A percentile compares a stretch with the other conserved stretches of the same genome.
phyloP scores from a whole-genome alignment of 2,329 filamentous ascomycete genomes.

The Macrophomina pseudophaseolina region DNA sequence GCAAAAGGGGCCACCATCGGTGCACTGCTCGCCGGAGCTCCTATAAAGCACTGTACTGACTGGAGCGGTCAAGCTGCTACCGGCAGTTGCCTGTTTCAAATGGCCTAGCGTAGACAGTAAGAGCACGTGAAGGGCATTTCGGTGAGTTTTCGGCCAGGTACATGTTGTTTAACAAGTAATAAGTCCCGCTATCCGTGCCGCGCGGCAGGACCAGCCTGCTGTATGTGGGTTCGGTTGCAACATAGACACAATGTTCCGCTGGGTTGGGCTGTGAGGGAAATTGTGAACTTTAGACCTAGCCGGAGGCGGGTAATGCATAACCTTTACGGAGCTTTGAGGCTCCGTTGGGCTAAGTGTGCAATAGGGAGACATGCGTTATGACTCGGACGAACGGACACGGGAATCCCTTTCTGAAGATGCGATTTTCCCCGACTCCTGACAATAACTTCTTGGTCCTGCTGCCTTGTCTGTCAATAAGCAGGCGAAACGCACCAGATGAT shows the following conservation, averaged over 20 bases:
- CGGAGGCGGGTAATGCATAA: neutral
- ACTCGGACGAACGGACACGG: slow-evolving; percentile 2
- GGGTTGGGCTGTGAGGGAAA: neutral
- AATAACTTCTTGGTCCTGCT: neutral
- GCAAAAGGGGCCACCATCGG: neutral
- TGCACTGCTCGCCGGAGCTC: neutral
- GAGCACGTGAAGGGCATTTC: neutral
- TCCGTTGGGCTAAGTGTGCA: neutral
- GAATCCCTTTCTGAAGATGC: slow-evolving; percentile 12
- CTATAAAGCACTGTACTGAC: neutral
- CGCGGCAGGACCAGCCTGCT: neutral
- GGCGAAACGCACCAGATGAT: neutral
- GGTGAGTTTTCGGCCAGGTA: neutral
- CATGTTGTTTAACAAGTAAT: neutral
- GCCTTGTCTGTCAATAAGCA: neutral
- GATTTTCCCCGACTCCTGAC: slow-evolving; percentile 7
- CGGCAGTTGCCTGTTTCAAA: neutral
- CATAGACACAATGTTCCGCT: neutral
- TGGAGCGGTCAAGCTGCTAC: neutral
- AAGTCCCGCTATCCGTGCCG: neutral
- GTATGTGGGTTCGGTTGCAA: neutral
- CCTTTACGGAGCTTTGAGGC: neutral
- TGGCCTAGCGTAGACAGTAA: neutral
- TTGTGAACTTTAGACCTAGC: neutral
- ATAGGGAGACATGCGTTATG: neutral